Base-by-base conservation (phyloP, 352 stramenopile species). In the Pythium biforme region DNA sequence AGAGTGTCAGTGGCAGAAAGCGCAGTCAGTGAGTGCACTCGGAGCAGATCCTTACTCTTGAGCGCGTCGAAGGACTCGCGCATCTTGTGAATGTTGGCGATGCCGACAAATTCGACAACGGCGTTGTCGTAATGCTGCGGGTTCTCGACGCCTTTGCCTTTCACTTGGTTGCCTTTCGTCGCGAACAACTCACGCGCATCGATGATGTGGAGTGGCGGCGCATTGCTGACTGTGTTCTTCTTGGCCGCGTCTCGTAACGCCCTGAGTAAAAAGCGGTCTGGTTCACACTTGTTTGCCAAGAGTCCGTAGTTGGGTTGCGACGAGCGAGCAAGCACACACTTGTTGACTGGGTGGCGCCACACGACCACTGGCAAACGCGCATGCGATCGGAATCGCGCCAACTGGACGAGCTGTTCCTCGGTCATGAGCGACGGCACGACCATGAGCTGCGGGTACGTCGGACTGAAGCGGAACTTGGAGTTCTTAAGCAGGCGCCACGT, bases 61-160 rank as follows among this genome's bases (percentile, higher is more conserved):
- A 98, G 59, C 14, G 75, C 71, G 64, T 97, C 86, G 61, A 99
- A 83, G 0, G 92, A 95, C 66, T 99, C 92, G 51, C 97, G 94
- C 79, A 99, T 98, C 56, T 96, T 97, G 83, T 99, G 97, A 64
- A 99, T 99, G 72, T 99, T 99, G 17, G 90, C 94, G 67, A 99
- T 99, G 20, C 96, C 96, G 83, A 98, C 97, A 75, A 99, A 99
- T 55, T 97, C 92, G 47, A 99, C 89, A 2, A 89, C 95, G 11
- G 90, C 88, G 48, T 97, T 96, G 53, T 96, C 83, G 73, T 99
- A 99, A 71, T 98, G 89, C 66, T 96, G 92, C 19, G 92, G 96
- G 73, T 98, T 98, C 70, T 99, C 96, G 37, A 98, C 96, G 51
- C 96, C 86, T 81, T 95, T 95, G 31, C 86, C 86, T 51, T 90